These are phyloP conservation scores for Phoma sp. DNA, from an alignment of 2,329 filamentous ascomycete genomes.

Conservation along the genomic window DNA sequence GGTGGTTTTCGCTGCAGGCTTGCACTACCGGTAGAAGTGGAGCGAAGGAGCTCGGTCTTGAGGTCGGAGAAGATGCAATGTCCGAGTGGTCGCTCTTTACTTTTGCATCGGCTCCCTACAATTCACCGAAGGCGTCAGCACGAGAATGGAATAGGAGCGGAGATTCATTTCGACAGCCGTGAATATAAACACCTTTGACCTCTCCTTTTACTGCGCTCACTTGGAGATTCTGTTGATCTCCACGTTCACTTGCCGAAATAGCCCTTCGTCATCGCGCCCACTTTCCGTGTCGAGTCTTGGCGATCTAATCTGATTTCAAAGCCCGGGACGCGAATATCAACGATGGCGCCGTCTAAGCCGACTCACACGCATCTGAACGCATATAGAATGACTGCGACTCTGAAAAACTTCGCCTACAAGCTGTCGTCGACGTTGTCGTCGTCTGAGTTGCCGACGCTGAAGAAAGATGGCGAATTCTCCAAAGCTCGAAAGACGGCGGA, in stretches of 20 bases:
- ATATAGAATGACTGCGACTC: constrained; percentile 47
- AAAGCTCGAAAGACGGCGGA: constrained; percentile 56
- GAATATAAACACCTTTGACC: not conserved
- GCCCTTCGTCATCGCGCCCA: constrained; percentile 33
- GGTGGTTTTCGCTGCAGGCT: too few species aligned
- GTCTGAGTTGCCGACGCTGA: constrained; percentile 39
- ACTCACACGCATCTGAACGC: constrained; percentile 36
- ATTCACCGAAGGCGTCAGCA: constrained; percentile 5
- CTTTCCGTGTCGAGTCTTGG: constrained; percentile 40
- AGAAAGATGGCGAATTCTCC: constrained; percentile 53
- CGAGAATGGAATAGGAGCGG: not conserved
- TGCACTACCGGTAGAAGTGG: too few species aligned
- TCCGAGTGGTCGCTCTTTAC: constrained; percentile 8
- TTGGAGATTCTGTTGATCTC: not conserved
- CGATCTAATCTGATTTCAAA: constrained; percentile 48
- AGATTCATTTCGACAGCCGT: not conserved
- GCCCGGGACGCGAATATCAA: constrained; percentile 10
- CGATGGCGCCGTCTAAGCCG: constrained; percentile 31
- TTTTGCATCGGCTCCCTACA: not conserved
- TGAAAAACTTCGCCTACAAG: constrained; percentile 49
- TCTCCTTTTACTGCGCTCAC: not conserved
- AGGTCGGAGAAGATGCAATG: constrained; percentile 14
- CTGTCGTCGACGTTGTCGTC: constrained; percentile 42
- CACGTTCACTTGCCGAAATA: not conserved
- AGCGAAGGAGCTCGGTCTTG: not conserved